Evolutionary conservation across 1,284 basidiomycete genomes (phyloP).

Genomic region (Cryptococcus jaspeensis): DNA sequence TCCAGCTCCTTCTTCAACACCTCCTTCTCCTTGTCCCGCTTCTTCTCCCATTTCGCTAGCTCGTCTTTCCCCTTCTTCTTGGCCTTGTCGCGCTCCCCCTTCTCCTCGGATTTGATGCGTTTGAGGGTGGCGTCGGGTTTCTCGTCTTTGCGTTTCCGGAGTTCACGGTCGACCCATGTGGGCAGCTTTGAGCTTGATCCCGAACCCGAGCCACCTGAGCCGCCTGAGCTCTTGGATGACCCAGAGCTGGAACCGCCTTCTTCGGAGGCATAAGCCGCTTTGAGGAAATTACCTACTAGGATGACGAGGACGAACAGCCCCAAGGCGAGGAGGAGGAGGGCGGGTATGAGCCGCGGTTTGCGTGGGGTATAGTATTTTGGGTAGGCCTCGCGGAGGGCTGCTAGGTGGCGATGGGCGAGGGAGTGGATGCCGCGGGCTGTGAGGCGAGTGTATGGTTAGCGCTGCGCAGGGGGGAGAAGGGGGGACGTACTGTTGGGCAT

Average conservation of each 20-base stretch:
- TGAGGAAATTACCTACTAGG: slow-evolving; percentile 19
- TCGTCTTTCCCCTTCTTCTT: slow-evolving; percentile 15
- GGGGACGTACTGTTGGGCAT: too few relatives aligned
- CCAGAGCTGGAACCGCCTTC: neutral
- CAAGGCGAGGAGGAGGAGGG: slow-evolving; percentile 10
- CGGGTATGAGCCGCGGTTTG: slow-evolving; percentile 14
- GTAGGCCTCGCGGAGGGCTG: slow-evolving; percentile 13
- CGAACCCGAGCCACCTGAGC: neutral
- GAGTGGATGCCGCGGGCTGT: too few relatives aligned
- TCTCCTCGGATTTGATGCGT: slow-evolving; percentile 17
- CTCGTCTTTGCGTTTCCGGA: slow-evolving; percentile 15
- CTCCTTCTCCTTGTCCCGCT: slow-evolving; percentile 18
- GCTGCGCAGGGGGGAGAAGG: too few relatives aligned
- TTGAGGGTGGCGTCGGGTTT: slow-evolving; percentile 15
- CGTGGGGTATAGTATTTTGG: slow-evolving; percentile 20
- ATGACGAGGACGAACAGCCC: slow-evolving; percentile 18
- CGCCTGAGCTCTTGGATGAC: neutral
- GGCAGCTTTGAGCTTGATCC: slow-evolving; percentile 1
- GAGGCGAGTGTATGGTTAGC: too few relatives aligned
- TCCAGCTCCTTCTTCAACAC: slow-evolving; percentile 16
- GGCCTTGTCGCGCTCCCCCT: slow-evolving; percentile 10
- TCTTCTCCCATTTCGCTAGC: slow-evolving; percentile 14
- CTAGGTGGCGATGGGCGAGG: slow-evolving; percentile 10
- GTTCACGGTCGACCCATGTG: slow-evolving; percentile 14
- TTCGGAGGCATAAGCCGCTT: slow-evolving; percentile 25